These are phyloP conservation scores for Dendrobium chrysotoxum DNA, from an alignment of 106 monocot species.

Conservation along the genomic window DNA sequence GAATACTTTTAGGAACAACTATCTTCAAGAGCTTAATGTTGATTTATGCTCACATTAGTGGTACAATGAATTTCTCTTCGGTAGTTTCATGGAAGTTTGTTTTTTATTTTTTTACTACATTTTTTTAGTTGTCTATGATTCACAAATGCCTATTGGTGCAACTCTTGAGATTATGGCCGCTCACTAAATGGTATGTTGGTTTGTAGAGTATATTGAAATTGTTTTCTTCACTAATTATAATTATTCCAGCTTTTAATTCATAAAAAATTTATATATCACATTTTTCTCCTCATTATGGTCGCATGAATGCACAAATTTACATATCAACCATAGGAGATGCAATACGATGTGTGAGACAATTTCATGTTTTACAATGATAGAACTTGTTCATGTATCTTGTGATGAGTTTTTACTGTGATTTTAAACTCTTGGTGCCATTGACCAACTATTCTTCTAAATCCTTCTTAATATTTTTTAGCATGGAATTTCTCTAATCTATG, in stretches of 20 bases:
- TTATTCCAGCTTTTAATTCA: slow-evolving; percentile 4
- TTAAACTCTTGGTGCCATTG: too few relatives aligned
- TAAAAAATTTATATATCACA: neutral
- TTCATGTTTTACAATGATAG: too few relatives aligned
- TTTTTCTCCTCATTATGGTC: neutral
- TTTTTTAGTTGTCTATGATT: slow-evolving; percentile 80
- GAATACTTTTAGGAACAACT: slow-evolving; percentile 61
- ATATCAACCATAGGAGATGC: too few relatives aligned
- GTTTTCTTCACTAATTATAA: neutral
- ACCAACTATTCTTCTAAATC: too few relatives aligned
- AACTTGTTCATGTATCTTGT: too few relatives aligned
- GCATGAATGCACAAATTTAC: neutral
- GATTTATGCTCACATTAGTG: slow-evolving; percentile 80
- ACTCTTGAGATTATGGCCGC: slow-evolving; percentile 93
- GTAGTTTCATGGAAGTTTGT: slow-evolving; percentile 62
- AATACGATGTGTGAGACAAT: too few relatives aligned
- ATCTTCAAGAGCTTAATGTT: slow-evolving; percentile 59
- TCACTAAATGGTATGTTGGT: slow-evolving; percentile 71
- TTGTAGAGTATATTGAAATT: neutral
- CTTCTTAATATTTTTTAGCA: too few relatives aligned
- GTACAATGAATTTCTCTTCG: slow-evolving; percentile 86
- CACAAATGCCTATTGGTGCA: slow-evolving; percentile 84
- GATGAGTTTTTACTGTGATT: too few relatives aligned
- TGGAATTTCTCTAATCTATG: too few relatives aligned
- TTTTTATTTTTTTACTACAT: neutral